These are phyloP conservation scores for Botryobasidium botryosum DNA, from an alignment of 768 basidiomycete species.

Conservation along the genomic window DNA sequence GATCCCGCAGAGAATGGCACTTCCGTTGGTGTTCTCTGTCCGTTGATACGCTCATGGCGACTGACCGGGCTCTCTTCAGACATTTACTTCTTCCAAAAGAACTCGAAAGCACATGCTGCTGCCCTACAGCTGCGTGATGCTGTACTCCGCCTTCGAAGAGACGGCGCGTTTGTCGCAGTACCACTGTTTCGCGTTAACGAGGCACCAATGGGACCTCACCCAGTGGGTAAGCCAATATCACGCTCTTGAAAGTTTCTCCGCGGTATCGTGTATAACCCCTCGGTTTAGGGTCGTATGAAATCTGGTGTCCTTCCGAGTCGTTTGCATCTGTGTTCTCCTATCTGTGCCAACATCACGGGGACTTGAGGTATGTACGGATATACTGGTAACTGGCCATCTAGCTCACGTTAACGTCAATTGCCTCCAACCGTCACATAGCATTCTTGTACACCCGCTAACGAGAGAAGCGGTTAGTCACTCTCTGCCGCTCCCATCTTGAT, in stretches of 20 bases:
- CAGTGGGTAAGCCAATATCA: conserved; percentile 48
- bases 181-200: conserved; percentile 56
- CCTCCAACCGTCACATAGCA: conserved; percentile 23
- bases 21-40: conserved; percentile 35
- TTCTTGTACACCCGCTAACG: conserved; percentile 61
- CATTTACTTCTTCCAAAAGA: conserved; percentile 63
- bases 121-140: conserved; percentile 56
- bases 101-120: conserved; percentile 40
- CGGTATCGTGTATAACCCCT: neutral
- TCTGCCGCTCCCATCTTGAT: neutral
- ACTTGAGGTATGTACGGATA: conserved; percentile 49
- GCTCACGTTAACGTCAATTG: neutral
- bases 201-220: conserved; percentile 57
- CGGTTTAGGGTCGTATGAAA: conserved; percentile 53
- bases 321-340: conserved; percentile 67
- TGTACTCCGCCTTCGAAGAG: conserved; percentile 47
- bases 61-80: conserved; percentile 28
- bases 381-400: too few relatives aligned
- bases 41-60: neutral
- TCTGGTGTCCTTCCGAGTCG: conserved; percentile 62
- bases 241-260: neutral
- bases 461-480: conserved; percentile 38
- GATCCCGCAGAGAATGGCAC: conserved; percentile 52
- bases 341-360: conserved; percentile 46
- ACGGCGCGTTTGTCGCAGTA: conserved; percentile 67